These are phyloP conservation scores for Penicillium chermesinum DNA, from an alignment of 495 filamentous ascomycete genomes.

Conservation along the genomic window DNA sequence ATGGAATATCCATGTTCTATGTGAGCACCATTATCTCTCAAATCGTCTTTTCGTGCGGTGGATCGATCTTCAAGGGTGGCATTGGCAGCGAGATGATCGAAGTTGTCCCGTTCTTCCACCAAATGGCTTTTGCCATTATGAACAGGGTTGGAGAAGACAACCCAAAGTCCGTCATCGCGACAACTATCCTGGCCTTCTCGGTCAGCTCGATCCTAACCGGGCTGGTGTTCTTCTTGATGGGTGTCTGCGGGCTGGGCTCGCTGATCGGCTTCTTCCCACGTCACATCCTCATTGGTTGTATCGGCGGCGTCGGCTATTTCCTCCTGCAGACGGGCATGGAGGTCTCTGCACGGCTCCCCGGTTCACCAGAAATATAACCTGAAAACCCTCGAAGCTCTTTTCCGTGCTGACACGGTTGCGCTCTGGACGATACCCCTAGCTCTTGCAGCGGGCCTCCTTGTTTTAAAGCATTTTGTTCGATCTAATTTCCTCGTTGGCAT, in stretches of 20 bases:
- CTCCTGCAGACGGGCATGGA: slow-evolving; percentile 86
- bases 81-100: slow-evolving; percentile 99
- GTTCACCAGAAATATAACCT: slow-evolving; percentile 75
- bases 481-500: slow-evolving; percentile 76
- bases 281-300: slow-evolving; percentile 94
- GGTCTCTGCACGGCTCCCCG: slow-evolving; percentile 84
- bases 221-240: slow-evolving; percentile 85
- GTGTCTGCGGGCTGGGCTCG: slow-evolving; percentile 75
- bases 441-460: slow-evolving; percentile 71
- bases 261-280: slow-evolving; percentile 94
- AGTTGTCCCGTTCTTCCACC: slow-evolving; percentile 95
- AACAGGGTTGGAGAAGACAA: slow-evolving; percentile 71
- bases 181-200: slow-evolving; percentile 84
- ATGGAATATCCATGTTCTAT: slow-evolving; percentile 98
- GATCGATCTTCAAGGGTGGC: slow-evolving; percentile 85
- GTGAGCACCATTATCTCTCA: slow-evolving; percentile 95
- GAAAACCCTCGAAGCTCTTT: slow-evolving; percentile 66
- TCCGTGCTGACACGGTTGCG: slow-evolving; percentile 62
- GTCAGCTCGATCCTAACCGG: slow-evolving; percentile 90
- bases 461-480: slow-evolving; percentile 65
- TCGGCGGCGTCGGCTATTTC: slow-evolving; percentile 97
- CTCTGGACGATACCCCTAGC: slow-evolving; percentile 80
- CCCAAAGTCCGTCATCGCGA: slow-evolving; percentile 79
- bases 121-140: slow-evolving; percentile 90
- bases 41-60: slow-evolving; percentile 78